Evolutionary conservation across 2,329 filamentous ascomycete species (phyloP), one percentile per base, ranked within the genome.

Genomic region (Venturia aucupariae): DNA sequence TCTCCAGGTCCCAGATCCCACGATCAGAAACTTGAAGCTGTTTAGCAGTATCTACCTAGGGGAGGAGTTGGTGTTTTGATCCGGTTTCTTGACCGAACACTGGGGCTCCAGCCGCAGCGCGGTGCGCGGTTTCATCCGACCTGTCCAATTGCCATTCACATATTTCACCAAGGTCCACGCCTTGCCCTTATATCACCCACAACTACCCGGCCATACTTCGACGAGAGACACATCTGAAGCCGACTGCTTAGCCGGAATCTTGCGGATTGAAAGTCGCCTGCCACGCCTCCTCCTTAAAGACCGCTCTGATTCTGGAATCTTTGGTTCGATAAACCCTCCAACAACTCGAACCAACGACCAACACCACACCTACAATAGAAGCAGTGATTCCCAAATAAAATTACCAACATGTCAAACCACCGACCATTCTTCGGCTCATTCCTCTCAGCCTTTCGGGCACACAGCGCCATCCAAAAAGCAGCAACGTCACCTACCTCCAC

Each of bases 381-480:
- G 8, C 48, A 10, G 19, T 27, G 6, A 35, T 30, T 17, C 27
- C 7, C 3, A n/a, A 30, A 32, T 19, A 27, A 19, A 35, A 19
- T 7, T n/a, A 32, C 35, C 59, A 60, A 3, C 2, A 87, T 87
- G 85, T 82, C 84, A 2, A 86, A 83, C 68, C 87, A 88, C 76
- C 77, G 85, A 65, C 85, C 81, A 60, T 88, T 88, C 76, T 80
- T 89, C 70, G 81, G 84, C 68, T 85, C 85, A 77, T 87, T 88
- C 76, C 81, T 88, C 67, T 82, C 86, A 60, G 84, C 85, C 67
- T 89, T 89, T 71, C 81, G 86, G 62, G 84, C 86, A 61, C 85
- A 87, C 71, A 85, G 84, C 51, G 78, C 81, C 64, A 80, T 82
- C 32, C 78, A 84, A 68, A 86, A 86, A 70, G 77, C 84, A 30